A percentile compares a stretch with the other conserved stretches of the same genome.
These are phyloP conservation scores for Aspergillus bombycis DNA, from an alignment of 2,329 filamentous ascomycete genomes.

Conservation along the genomic window DNA sequence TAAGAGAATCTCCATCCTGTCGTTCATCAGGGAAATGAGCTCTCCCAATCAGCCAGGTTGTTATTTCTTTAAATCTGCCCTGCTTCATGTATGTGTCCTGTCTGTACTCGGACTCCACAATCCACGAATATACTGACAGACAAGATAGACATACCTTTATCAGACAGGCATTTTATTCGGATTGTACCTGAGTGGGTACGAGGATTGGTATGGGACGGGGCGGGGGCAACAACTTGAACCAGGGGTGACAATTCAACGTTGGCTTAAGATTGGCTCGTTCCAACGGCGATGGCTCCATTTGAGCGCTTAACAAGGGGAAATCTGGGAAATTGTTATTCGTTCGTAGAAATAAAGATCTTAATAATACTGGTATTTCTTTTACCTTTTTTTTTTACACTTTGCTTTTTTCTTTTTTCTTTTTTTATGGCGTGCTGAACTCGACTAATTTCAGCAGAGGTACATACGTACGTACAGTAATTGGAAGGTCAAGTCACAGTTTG, in stretches of 20 bases:
- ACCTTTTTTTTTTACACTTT: background rate
- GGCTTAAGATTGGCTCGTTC: constrained; percentile 1
- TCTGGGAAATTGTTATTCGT: background rate
- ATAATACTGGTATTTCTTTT: background rate
- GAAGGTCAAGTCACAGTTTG: background rate
- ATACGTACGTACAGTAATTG: too few species aligned
- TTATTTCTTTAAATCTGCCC: background rate
- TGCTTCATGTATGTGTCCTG: background rate
- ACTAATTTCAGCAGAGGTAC: background rate
- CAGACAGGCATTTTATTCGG: background rate
- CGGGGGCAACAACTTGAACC: constrained; percentile 2
- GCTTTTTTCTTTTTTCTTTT: background rate
- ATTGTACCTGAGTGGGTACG: background rate
- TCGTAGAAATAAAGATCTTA: background rate
- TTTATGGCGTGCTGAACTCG: background rate
- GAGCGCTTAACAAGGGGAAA: background rate
- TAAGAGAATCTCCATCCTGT: background rate
- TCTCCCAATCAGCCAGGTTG: background rate
- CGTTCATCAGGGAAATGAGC: background rate
- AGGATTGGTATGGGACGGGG: constrained; percentile 1
- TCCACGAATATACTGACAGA: background rate
- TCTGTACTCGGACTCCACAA: background rate
- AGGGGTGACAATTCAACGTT: background rate
- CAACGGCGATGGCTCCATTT: background rate
- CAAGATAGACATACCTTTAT: background rate